These are phyloP conservation scores for Trichoderma afroharzianum DNA, from an alignment of 2,329 filamentous ascomycete species.

Conservation along the genomic window DNA sequence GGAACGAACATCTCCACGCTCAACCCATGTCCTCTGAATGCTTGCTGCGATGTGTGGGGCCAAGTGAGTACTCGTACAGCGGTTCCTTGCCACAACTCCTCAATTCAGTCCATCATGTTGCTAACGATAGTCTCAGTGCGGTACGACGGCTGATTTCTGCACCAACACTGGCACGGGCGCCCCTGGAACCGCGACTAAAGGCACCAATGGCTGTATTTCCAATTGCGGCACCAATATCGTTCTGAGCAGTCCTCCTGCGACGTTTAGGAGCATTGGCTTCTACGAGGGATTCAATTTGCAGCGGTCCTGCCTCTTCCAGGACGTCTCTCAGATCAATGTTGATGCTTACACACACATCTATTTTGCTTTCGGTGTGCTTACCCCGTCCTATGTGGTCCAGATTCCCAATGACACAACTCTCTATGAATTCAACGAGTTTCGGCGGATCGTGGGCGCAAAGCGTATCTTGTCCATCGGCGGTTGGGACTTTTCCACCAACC, in stretches of 20 bases:
- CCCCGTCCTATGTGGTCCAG: neutral
- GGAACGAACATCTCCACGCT: slow-evolving; percentile 22
- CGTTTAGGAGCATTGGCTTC: too few relatives aligned
- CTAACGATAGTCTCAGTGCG: slow-evolving; percentile 30
- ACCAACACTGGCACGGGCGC: neutral
- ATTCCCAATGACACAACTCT: slow-evolving; percentile 24
- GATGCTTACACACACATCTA: slow-evolving; percentile 24
- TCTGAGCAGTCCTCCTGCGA: too few relatives aligned
- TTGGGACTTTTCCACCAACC: slow-evolving; percentile 27
- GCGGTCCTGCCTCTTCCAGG: neutral
- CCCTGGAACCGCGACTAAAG: neutral
- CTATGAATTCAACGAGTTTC: slow-evolving; percentile 25
- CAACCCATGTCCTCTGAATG: slow-evolving; percentile 31
- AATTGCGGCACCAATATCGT: too few relatives aligned
- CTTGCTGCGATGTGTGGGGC: slow-evolving; percentile 36
- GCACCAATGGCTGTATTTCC: too few relatives aligned
- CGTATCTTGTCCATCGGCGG: slow-evolving; percentile 29
- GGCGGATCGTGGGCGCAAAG: slow-evolving; percentile 23
- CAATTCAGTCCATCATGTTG: neutral
- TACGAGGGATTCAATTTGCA: too few relatives aligned
- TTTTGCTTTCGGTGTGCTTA: slow-evolving; percentile 28
- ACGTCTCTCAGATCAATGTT: slow-evolving; percentile 19
- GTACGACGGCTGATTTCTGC: slow-evolving; percentile 39
- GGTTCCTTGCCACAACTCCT: neutral
- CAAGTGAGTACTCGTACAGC: neutral